These are phyloP conservation scores for Boletus putidus DNA, from an alignment of 1,284 basidiomycete species.

Conservation along the genomic window DNA sequence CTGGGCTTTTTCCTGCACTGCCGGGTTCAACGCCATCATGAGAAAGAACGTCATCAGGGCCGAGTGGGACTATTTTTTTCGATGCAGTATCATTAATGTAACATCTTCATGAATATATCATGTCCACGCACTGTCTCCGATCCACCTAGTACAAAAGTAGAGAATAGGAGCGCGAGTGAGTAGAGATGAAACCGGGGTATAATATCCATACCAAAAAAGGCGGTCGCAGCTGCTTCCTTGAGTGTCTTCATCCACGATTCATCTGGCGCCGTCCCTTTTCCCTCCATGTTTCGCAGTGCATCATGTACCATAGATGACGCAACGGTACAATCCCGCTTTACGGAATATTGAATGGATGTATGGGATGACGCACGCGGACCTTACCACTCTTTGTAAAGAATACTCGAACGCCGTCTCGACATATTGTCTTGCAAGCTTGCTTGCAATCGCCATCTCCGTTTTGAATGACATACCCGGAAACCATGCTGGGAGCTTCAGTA, in stretches of 20 bases:
- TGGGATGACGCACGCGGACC: too few relatives aligned
- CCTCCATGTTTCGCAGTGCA: conserved; percentile 11
- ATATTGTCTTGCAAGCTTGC: neutral
- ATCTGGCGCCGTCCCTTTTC: neutral
- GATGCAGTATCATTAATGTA: neutral
- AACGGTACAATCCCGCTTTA: neutral
- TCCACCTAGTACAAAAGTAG: neutral
- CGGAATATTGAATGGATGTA: neutral
- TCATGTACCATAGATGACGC: conserved; percentile 21
- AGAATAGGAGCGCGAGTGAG: neutral
- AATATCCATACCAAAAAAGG: conserved; percentile 14
- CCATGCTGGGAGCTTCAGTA: conserved; percentile 19
- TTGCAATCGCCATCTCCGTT: conserved; percentile 4
- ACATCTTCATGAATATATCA: too few relatives aligned
- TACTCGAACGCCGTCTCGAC: conserved; percentile 23
- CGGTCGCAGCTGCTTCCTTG: conserved; percentile 10
- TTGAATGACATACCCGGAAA: conserved; percentile 29
- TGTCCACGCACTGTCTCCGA: conserved; percentile 19
- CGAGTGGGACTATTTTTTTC: conserved; percentile 9
- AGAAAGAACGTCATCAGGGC: neutral
- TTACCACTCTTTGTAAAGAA: conserved; percentile 13
- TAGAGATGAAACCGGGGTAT: neutral
- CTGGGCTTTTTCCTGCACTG: neutral
- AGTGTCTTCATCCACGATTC: conserved; percentile 10
- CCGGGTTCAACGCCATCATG: neutral